Evolutionary conservation across 441 rosid species (phyloP).

Genomic region (Rhodomyrtus psidioides): DNA sequence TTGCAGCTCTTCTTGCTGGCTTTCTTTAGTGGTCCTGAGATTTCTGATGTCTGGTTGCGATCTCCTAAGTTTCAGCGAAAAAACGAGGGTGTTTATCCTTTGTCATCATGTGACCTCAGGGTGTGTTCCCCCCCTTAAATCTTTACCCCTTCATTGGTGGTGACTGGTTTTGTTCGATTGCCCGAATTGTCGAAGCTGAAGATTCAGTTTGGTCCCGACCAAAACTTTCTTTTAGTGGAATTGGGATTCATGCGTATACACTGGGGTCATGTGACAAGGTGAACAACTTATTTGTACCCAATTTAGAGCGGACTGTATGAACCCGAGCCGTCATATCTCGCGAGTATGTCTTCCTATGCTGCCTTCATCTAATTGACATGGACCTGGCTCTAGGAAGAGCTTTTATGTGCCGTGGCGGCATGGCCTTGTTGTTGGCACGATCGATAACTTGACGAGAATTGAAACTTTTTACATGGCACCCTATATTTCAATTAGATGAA

Average conservation of each 20-base stretch:
- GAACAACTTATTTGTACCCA: background rate
- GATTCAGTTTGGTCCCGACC: background rate
- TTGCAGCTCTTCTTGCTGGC: slow-evolving; percentile 20
- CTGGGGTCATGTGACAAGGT: background rate
- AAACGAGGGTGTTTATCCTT: slow-evolving; percentile 23
- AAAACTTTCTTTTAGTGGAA: background rate
- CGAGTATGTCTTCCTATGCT: background rate
- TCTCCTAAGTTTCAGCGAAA: slow-evolving; percentile 57
- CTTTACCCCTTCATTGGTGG: slow-evolving; percentile 16
- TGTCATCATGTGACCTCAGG: slow-evolving; percentile 40
- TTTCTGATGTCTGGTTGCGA: background rate
- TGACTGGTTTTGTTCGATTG: background rate
- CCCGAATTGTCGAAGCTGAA: background rate
- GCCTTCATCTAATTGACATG: background rate
- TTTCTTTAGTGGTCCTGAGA: slow-evolving; percentile 10
- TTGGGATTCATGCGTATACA: background rate
- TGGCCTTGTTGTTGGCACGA: background rate
- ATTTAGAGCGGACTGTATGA: background rate
- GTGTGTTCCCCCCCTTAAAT: background rate
- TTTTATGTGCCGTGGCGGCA: background rate
- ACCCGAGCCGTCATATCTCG: background rate
- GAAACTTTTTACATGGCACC: background rate
- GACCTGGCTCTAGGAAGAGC: background rate
- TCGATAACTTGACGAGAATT: background rate
- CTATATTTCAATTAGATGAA: background rate